Evolutionary conservation across 176 grass and related monocot species (phyloP), one percentile per base, ranked within the genome.

Genomic region (Coix lacrymajobi): DNA sequence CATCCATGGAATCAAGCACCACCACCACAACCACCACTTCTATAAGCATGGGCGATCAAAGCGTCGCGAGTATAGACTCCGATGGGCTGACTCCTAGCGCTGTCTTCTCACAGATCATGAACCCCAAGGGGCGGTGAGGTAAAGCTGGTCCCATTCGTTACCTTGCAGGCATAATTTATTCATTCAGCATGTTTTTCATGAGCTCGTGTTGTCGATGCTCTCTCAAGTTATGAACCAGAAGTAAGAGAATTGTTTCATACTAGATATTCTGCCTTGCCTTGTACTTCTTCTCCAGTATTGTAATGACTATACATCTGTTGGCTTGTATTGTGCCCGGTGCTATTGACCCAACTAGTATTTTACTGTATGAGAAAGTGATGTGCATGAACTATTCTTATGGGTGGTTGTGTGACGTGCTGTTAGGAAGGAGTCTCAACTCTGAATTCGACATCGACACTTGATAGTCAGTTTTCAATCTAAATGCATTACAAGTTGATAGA

Each of bases 31-130:
- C 91, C 15, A 97, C 89, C 39, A 94, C 94, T 40, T 89, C 89
- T 1, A 83, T 94, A 56, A 94, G 91, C 86, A 94, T 94, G 52
- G 92, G 92, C 2, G 94, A 91, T n/a, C 89, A 81, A 38, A 97
- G 94, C 54, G 61, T 97, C 1, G 85, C 80, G 0, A 97, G 94
- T 32, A 85, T 92, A 15, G 94, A 97, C 45, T 94, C 94, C 0
- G 92, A 92, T 0, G 87, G 94, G 73, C 72, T 97, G 86, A 97
- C 94, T 2, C 89, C 94, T 4, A 97, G 92, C 25, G 94, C 89
- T 14, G 92, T 97, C 41, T 97, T 97, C 92, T 97, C 94, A 4
- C 92, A 97, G 94, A 97, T 97, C 87, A 89, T 97, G 94, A 92
- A 97, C 82, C 94, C 94, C 33, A 97, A 92, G 83, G 94, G 94